These are phyloP conservation scores for Prunus yedoensis DNA, from an alignment of 331 rosid genomes.

Conservation along the genomic window DNA sequence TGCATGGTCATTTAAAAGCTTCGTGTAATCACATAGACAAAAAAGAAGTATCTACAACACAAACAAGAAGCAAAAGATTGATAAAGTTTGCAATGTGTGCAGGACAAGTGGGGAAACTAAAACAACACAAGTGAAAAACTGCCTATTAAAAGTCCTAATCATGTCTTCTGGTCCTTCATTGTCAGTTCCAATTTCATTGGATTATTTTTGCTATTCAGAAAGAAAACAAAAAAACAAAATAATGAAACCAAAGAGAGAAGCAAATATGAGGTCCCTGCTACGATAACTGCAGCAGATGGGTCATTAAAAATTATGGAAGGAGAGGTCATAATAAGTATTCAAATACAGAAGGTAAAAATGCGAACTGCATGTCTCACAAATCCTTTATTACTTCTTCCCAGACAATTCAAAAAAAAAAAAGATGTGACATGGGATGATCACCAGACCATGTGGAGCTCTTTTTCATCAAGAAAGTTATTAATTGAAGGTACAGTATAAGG, in stretches of 20 bases:
- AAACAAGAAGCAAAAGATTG: neutral
- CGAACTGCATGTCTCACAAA: neutral
- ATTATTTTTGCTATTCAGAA: neutral
- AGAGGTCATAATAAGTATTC: neutral
- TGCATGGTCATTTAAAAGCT: neutral
- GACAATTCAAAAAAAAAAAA: neutral
- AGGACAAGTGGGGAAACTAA: neutral
- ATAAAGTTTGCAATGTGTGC: neutral
- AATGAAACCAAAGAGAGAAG: neutral
- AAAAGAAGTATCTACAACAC: neutral
- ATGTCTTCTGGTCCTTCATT: neutral
- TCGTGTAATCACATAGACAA: neutral
- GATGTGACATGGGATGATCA: neutral
- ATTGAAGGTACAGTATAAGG: neutral
- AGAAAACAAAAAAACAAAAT: neutral
- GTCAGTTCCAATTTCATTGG: neutral
- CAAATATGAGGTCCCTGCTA: neutral
- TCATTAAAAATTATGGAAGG: neutral
- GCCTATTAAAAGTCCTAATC: neutral
- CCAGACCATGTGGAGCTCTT: neutral
- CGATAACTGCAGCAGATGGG: neutral
- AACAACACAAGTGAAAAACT: neutral
- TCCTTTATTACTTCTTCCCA: neutral
- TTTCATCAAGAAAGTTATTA: neutral
- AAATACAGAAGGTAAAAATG: neutral